Percentiles rank a stretch among this genome's conserved stretches.
Conservation (phyloP, 208 protist species). For the Angomonas ambiguus region DNA sequence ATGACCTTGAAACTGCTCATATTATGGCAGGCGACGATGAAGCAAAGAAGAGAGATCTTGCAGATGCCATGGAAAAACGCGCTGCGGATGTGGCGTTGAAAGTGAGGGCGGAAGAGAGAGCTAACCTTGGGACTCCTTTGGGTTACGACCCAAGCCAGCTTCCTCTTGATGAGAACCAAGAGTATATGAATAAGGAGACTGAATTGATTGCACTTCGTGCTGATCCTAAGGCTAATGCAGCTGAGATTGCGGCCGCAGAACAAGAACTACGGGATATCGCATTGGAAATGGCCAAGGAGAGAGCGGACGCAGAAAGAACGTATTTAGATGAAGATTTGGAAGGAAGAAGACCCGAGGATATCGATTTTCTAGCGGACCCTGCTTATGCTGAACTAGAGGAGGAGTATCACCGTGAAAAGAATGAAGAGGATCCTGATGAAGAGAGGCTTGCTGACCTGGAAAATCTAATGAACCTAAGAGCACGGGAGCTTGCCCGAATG, state of each 20-base stretch:
- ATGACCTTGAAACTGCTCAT: constrained; percentile 61
- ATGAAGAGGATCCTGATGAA: constrained; percentile 54
- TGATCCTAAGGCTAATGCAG: constrained; percentile 39
- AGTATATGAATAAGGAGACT: constrained; percentile 51
- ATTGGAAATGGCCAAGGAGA: constrained; percentile 50
- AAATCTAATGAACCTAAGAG: constrained; percentile 66
- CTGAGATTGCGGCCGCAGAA: constrained; percentile 31
- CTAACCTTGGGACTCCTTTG: constrained; percentile 43
- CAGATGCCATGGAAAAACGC: constrained; percentile 62
- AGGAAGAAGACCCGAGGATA: constrained; percentile 41
- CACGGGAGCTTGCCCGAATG: constrained; percentile 53
- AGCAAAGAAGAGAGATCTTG: constrained; percentile 37
- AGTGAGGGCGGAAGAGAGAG: constrained; percentile 56
- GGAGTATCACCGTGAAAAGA: constrained; percentile 49
- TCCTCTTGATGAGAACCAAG: constrained; percentile 39
- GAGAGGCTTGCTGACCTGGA: constrained; percentile 50
- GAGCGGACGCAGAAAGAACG: constrained; percentile 45
- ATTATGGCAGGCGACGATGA: constrained; percentile 53
- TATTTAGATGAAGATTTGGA: constrained; percentile 68
- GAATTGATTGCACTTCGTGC: constrained; percentile 38
- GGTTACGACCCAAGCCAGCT: constrained; percentile 66
- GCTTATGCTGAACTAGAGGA: constrained; percentile 64
- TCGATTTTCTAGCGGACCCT: constrained; percentile 54
- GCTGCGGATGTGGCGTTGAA: constrained; percentile 54
- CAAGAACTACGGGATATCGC: constrained; percentile 41